Base-by-base conservation (phyloP, 2,329 filamentous ascomycete species). In the Fusarium multiceps region DNA sequence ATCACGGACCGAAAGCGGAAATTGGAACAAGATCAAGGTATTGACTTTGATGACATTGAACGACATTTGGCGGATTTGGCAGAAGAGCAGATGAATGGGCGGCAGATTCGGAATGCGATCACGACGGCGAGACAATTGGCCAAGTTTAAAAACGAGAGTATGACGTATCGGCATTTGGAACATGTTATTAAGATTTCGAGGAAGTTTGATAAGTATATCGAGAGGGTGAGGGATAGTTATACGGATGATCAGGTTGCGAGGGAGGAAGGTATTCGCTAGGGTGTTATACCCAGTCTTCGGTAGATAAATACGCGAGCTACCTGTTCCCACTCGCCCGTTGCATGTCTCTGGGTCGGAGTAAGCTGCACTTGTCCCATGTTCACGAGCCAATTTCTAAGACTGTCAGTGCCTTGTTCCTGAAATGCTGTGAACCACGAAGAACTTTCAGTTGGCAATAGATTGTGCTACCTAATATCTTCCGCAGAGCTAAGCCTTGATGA, bases 31-130 rank as follows among this genome's bases (percentile, higher is more conserved):
- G 13, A 40, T 6, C 7, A 1, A 12, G 49, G 23, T 1, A 62
- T 72, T 2, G 58, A 74, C 18, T 66, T 63, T 42, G 37, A 73
- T 5, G 58, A 77, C 14, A 55, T 78, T 11, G 66, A 56, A 12
- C 4, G 13, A 4, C 23, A 68, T 4, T 7, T 69, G 3, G 16
- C 14, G 1, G 77, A 81, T 40, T 62, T 84, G 13, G 77, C 79
- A 0, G 49, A 60, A 5, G 68, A 79, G 23, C 66, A 78, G 20
- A 75, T 84, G 71, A 83, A 84, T 25, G 81, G 82, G 2, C 69
- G 80, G 6, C 79, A 84, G 70, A 83, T 84, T 25, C 77, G 82
- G 20, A 84, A 84, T 51, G 63, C 65, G 0, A 74, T 80, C 14
- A 75, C 74, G 0, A 76, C 75, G 2, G 73, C 75, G 0, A 71